Base-by-base conservation (phyloP, 2,329 filamentous ascomycete genomes). In the Diaporthe aspalathi region DNA sequence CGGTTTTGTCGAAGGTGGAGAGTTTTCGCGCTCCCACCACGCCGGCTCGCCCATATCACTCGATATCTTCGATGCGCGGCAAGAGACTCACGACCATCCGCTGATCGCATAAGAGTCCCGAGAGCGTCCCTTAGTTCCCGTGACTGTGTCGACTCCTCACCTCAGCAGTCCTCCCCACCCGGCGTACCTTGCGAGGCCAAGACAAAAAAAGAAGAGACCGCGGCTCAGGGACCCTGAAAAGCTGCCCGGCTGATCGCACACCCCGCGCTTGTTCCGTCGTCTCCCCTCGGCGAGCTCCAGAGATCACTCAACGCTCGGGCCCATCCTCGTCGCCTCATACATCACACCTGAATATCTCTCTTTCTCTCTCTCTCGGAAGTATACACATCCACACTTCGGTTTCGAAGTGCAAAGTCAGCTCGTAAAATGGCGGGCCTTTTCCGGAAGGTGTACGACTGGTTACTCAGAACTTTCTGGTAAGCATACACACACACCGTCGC, bases 381-480 rank as follows among this genome's bases (percentile, higher is more conserved):
- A 60, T 24, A 53, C 35, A 52, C n/a, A 35, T 62, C 66, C 17
- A 38, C 24, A 24, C 69, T 43, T n/a, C 45, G 49, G 43, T 52
- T 67, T 43, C 56, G 45, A 66, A 35, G 17, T 63, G 63, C 50
- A 53, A 50, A 68, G 32, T 56, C 5, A n/a, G 68, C 78, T 76
- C 76, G 74, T 81, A 86, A 76, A 83, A 98, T 98, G 95, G 93
- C 94, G 78, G 93, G 94, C 77, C 86, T 99, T 81, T 97, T 99
- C 84, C 93, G 92, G 80, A 92, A 91, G 84, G 92, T 99, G 83
- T 98, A 98, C 87, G 96, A 98, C 90, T 98, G 95, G 95, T 88
- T 98, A 82, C 86, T 99, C 85, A 92, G 95, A 87, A 93, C 96
- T 79, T 98, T 99, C 85, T 99, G 96, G 95, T 98, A 79, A 86